phyloP scores from a whole-genome alignment of 345 rosid species.

The Garcia nutans region DNA sequence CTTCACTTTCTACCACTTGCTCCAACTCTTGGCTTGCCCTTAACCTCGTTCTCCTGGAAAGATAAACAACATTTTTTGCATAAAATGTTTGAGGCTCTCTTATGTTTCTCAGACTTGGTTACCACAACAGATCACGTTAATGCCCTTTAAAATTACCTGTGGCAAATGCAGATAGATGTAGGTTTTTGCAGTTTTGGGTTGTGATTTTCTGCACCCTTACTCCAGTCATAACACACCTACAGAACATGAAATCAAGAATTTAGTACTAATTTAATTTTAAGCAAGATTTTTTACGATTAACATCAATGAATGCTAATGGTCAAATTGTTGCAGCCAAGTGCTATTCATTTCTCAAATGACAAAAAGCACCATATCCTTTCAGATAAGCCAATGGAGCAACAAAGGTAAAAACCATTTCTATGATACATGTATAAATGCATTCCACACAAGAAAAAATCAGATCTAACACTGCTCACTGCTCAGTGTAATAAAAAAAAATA shows the following conservation, averaged over 20 bases:
- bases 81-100: neutral
- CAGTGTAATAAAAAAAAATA: too few relatives aligned
- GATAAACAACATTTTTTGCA: neutral
- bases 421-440: neutral
- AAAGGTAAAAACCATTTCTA: neutral
- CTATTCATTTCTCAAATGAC: too few relatives aligned
- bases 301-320: neutral
- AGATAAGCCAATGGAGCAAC: neutral
- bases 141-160: slow-evolving; percentile 38
- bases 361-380: neutral
- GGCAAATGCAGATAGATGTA: slow-evolving; percentile 64
- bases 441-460: neutral
- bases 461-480: neutral
- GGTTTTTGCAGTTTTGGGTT: slow-evolving; percentile 65
- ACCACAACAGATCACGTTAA: neutral
- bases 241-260: slow-evolving; percentile 11
- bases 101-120: neutral
- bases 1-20: slow-evolving; percentile 24
- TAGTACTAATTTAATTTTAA: neutral
- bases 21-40: slow-evolving; percentile 65
- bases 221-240: slow-evolving; percentile 95
- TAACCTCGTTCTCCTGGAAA: slow-evolving; percentile 78
- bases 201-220: slow-evolving; percentile 85
- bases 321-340: neutral
- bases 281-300: neutral